These are phyloP conservation scores for Exophiala phaeomuriformis DNA, from an alignment of 2,329 filamentous ascomycete genomes.

Conservation along the genomic window DNA sequence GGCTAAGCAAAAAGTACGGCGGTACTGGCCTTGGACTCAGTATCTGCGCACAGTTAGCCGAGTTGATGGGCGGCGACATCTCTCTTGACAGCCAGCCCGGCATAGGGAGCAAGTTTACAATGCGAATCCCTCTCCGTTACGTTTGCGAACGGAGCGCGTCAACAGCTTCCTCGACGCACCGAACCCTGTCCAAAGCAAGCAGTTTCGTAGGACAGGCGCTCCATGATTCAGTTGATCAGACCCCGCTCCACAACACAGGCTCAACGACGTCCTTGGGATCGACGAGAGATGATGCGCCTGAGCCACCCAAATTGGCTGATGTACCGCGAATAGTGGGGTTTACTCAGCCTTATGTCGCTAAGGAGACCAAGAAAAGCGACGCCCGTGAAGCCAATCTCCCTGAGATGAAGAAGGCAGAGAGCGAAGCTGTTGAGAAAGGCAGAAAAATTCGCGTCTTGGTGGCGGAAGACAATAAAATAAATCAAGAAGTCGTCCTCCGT, in stretches of 20 bases:
- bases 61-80: constrained; percentile 73
- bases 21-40: constrained; percentile 82
- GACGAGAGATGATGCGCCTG: constrained; percentile 7
- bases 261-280: constrained; percentile 15
- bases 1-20: constrained; percentile 80
- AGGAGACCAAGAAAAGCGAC: constrained; percentile 32
- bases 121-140: constrained; percentile 74
- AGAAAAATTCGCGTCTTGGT: constrained; percentile 73
- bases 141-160: constrained; percentile 56
- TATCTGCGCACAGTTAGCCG: constrained; percentile 80
- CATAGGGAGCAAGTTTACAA: constrained; percentile 70
- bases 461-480: constrained; percentile 67
- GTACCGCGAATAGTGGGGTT: constrained; percentile 27
- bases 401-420: constrained; percentile 58
- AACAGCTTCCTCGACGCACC: constrained; percentile 25
- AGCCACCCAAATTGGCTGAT: constrained; percentile 16
- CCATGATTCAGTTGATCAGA: constrained; percentile 12
- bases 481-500: constrained; percentile 55
- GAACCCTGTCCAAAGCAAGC: constrained; percentile 21
- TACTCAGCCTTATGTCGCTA: constrained; percentile 31
- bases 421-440: constrained; percentile 48
- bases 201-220: constrained; percentile 22
- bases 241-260: constrained; percentile 5
- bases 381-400: constrained; percentile 56
- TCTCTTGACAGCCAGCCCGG: constrained; percentile 63